Evolutionary conservation across 495 filamentous ascomycete genomes (phyloP).

Genomic region (Amniculicola lignicola): DNA sequence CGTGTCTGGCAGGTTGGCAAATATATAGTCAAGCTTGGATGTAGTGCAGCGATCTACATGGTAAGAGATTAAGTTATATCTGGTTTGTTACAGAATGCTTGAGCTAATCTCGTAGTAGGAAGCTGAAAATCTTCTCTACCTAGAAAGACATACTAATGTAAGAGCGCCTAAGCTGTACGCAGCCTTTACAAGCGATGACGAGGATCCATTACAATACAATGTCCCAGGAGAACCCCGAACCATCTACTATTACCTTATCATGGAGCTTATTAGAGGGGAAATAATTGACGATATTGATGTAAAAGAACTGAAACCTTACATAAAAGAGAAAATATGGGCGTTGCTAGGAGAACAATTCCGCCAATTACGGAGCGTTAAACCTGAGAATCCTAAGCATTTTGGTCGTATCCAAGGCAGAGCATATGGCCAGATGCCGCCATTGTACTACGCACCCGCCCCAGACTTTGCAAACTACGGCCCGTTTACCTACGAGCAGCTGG

Average conservation of each 20-base stretch:
- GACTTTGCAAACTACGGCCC: not conserved
- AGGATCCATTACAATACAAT: not conserved
- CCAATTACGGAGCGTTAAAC: not conserved
- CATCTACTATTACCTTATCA: not conserved
- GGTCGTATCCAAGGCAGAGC: not conserved
- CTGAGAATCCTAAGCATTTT: slow-evolving; percentile 1
- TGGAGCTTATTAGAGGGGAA: not conserved
- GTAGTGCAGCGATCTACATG: not conserved
- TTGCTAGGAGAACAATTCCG: not conserved
- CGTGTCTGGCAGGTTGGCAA: not conserved
- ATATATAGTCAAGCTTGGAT: not conserved
- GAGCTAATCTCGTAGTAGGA: not conserved
- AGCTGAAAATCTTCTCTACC: not conserved
- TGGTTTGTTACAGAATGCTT: not conserved
- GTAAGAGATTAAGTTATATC: slow-evolving; percentile 1
- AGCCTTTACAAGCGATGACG: not conserved
- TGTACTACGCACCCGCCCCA: not conserved
- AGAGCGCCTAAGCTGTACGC: not conserved
- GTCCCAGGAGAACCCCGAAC: not conserved
- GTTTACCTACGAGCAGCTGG: not conserved
- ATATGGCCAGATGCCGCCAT: not conserved
- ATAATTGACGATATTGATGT: not conserved
- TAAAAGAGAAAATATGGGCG: not conserved
- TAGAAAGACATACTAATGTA: not conserved
- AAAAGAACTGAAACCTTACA: not conserved